Evolutionary conservation across 176 grass and related monocot genomes (phyloP).

Genomic region (Aegilops sharonensis): DNA sequence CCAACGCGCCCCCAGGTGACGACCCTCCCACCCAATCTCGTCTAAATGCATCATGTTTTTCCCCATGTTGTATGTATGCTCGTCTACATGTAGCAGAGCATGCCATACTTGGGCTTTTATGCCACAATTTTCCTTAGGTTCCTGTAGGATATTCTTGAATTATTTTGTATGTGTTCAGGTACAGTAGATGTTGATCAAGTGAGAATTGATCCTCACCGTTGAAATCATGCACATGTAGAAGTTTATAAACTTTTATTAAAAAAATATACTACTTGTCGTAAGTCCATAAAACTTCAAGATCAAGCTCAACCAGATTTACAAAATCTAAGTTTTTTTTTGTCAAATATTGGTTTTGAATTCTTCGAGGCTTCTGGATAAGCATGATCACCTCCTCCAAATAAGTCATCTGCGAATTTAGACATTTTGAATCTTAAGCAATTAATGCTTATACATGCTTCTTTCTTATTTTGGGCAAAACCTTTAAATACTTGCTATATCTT

Average conservation of each 20-base stretch:
- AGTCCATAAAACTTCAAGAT: not conserved
- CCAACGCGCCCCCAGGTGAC: slow-evolving; percentile 6
- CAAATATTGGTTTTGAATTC: not conserved
- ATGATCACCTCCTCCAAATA: not conserved
- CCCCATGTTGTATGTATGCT: not conserved
- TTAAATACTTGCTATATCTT: not conserved
- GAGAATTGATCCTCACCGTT: not conserved
- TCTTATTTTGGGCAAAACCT: not conserved
- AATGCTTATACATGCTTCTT: not conserved
- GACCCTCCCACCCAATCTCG: not conserved
- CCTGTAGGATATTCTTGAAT: not conserved
- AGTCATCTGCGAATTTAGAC: not conserved
- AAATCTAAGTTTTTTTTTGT: too few relatives aligned
- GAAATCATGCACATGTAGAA: not conserved
- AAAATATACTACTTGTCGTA: not conserved
- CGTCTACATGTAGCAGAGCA: not conserved
- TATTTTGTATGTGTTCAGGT: not conserved
- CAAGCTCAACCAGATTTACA: not conserved
- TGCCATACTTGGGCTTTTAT: not conserved
- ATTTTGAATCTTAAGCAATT: not conserved
- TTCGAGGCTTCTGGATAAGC: not conserved
- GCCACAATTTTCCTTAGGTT: not conserved
- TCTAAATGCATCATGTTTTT: not conserved
- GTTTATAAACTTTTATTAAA: not conserved
- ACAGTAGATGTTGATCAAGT: not conserved